A percentile compares a stretch with the other conserved stretches of the same genome.
phyloP scores from a whole-genome alignment of 805 yeast genomes.

The Yarrowia keelungensis region DNA sequence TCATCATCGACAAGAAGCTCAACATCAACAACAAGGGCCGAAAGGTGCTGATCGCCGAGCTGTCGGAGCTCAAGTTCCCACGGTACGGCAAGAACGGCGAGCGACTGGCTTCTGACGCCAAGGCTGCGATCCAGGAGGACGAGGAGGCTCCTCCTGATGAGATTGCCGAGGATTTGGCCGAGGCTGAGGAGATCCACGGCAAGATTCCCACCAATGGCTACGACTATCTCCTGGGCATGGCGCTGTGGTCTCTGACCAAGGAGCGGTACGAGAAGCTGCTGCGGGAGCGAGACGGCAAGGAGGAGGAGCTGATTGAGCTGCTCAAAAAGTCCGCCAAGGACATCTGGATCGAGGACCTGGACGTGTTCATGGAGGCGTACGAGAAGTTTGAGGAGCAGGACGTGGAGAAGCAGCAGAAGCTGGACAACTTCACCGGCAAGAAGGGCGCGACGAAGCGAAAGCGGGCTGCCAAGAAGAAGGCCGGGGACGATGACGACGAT shows the following conservation, averaged over 20 bases:
- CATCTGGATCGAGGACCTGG: conserved; percentile 85
- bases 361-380: conserved; percentile 72
- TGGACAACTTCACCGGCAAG: conserved; percentile 50
- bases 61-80: conserved; percentile 73
- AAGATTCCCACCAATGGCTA: conserved; percentile 67
- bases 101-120: conserved; percentile 59
- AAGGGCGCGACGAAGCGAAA: conserved; percentile 49
- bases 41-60: conserved; percentile 64
- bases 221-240: conserved; percentile 91
- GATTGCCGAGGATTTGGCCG: conserved; percentile 54
- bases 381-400: conserved; percentile 71
- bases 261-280: conserved; percentile 86
- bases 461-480: conserved; percentile 43
- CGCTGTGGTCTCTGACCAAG: conserved; percentile 88
- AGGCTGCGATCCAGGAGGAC: conserved; percentile 46
- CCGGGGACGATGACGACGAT: conserved; percentile 46
- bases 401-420: conserved; percentile 60
- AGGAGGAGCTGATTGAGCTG: conserved; percentile 69
- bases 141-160: conserved; percentile 47
- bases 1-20: conserved; percentile 80
- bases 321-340: conserved; percentile 80
- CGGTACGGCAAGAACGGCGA: conserved; percentile 71
- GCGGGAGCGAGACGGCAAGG: conserved; percentile 73
- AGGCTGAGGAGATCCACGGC: conserved; percentile 42
- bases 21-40: conserved; percentile 78